These are phyloP conservation scores for Isoetes taiwanensis DNA, from an alignment of 75 land plant species.

Conservation along the genomic window DNA sequence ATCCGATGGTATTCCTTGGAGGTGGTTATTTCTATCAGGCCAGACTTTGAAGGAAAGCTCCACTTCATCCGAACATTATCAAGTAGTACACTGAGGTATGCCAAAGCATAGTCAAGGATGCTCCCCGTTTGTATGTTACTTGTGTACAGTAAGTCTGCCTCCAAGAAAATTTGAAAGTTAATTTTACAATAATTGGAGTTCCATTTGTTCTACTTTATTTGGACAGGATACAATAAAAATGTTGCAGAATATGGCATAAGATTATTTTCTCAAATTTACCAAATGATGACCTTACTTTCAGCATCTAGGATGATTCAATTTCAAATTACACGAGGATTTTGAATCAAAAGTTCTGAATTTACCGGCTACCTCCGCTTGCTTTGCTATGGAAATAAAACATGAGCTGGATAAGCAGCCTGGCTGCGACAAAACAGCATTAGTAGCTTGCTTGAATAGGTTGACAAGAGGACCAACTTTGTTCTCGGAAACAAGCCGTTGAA, in stretches of 20 bases:
- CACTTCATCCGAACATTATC: constrained; percentile 63
- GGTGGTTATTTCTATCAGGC: constrained; percentile 89
- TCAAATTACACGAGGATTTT: not conserved
- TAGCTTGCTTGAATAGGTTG: constrained; percentile 50
- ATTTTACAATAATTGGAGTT: too few species aligned
- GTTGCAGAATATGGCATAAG: too few species aligned
- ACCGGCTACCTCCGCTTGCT: constrained; percentile 99
- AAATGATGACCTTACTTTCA: not conserved
- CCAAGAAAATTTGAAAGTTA: too few species aligned
- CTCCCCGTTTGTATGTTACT: constrained; percentile 79
- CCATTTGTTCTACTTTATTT: too few species aligned
- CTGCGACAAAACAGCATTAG: constrained; percentile 37
- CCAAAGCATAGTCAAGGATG: constrained; percentile 87
- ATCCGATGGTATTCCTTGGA: constrained; percentile 95
- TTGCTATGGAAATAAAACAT: constrained; percentile 52
- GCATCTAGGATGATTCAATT: too few species aligned
- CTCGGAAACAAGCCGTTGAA: constrained; percentile 32
- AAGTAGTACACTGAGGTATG: constrained; percentile 74
- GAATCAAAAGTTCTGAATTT: not conserved
- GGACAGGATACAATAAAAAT: too few species aligned
- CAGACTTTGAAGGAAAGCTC: constrained; percentile 82
- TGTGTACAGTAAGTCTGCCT: constrained; percentile 65
- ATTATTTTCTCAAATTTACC: too few species aligned
- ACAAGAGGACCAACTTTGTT: constrained; percentile 53
- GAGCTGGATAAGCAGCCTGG: constrained; percentile 32